phyloP scores from a whole-genome alignment of 2,329 filamentous ascomycete species.

The Neonectria sp. region DNA sequence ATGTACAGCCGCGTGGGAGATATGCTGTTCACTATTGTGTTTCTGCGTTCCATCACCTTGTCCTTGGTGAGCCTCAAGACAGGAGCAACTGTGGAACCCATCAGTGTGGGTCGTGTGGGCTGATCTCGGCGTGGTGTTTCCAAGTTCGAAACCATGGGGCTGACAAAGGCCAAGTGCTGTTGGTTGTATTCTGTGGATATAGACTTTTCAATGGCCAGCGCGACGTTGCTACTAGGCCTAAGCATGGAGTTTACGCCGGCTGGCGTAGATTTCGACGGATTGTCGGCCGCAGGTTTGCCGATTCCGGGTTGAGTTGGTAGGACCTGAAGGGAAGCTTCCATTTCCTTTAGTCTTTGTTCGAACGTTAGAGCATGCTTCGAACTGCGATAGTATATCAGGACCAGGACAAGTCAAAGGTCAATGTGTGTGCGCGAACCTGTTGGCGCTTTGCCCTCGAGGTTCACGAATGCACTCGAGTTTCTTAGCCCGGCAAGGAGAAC shows the following conservation, averaged over 20 bases:
- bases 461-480: neutral
- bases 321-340: slow-evolving; percentile 1
- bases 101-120: neutral
- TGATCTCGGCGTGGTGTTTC: neutral
- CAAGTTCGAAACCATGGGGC: neutral
- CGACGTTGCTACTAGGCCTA: neutral
- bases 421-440: neutral
- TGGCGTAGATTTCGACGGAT: neutral
- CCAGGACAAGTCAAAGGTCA: neutral
- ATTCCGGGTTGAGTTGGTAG: neutral
- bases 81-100: neutral
- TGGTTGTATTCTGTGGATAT: neutral
- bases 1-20: neutral
- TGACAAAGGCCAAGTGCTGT: neutral
- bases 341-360: neutral
- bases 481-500: neutral
- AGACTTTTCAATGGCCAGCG: neutral
- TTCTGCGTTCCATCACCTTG: neutral
- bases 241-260: neutral
- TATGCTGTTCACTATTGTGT: neutral
- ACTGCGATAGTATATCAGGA: neutral
- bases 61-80: neutral
- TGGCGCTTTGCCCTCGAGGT: neutral
- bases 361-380: neutral
- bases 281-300: neutral